Conservation (phyloP, 225 moss, liverwort and hornwort genomes). For the Asterella californica region DNA sequence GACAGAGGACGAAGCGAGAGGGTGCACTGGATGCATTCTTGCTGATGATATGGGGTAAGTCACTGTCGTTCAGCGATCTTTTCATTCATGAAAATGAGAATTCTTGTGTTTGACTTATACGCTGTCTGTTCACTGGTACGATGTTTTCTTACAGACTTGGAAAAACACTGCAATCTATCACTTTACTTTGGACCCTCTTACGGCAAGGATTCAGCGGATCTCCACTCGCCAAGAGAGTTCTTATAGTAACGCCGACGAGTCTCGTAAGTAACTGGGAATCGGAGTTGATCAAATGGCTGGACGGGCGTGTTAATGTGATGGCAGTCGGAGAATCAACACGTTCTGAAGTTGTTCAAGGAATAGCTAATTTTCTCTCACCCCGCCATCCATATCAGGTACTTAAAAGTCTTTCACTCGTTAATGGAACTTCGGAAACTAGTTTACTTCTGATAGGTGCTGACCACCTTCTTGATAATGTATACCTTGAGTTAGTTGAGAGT, state of each 20-base stretch:
- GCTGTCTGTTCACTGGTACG: background rate
- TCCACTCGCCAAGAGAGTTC: constrained; percentile 80
- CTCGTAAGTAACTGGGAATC: constrained; percentile 99
- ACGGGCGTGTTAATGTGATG: constrained; percentile 69
- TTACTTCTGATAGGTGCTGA: background rate
- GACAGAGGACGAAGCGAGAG: constrained; percentile 46
- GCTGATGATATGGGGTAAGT: constrained; percentile 98
- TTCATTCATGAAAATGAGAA: background rate
- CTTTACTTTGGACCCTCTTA: constrained; percentile 93
- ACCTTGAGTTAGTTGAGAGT: background rate
- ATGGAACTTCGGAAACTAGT: no score
- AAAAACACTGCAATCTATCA: constrained; percentile 92
- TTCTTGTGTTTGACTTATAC: background rate
- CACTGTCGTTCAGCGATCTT: background rate
- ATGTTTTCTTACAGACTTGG: constrained; percentile 57
- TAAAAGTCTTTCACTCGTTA: background rate
- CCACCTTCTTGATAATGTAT: background rate
- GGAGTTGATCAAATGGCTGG: constrained; percentile 92
- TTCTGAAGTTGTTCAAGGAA: constrained; percentile 80
- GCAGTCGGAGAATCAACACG: constrained; percentile 90
- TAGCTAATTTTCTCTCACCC: constrained; percentile 74
- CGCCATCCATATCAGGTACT: constrained; percentile 79
- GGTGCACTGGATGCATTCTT: constrained; percentile 86
- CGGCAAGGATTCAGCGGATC: constrained; percentile 81
- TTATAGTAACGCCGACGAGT: constrained; percentile 96